Percentiles rank a stretch among this genome's conserved stretches.
Evolutionary conservation across 2,329 filamentous ascomycete genomes (phyloP).

Genomic region (Fonsecaea pedrosoi): DNA sequence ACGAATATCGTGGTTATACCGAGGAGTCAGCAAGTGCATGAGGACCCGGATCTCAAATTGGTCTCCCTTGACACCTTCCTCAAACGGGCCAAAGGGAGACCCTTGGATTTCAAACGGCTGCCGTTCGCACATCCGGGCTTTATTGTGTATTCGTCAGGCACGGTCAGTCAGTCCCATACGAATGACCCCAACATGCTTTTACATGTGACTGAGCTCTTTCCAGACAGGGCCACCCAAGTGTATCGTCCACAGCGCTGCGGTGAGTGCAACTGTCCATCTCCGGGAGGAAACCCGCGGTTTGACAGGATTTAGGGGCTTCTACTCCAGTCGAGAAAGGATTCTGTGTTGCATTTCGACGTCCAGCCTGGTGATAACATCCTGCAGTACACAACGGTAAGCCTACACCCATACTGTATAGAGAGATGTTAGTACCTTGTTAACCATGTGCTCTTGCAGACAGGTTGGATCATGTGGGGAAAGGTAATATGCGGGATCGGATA

Average conservation of each 20-base stretch:
- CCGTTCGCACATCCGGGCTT: constrained; percentile 76
- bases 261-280: not conserved
- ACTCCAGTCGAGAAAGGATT: constrained; percentile 62
- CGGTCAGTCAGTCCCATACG: constrained; percentile 43
- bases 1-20: constrained; percentile 12
- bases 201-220: no score
- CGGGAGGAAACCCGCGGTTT: not conserved
- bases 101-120: constrained; percentile 57
- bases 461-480: constrained; percentile 75
- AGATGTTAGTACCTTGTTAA: no score
- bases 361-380: constrained; percentile 52
- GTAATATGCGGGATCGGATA: constrained; percentile 64
- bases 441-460: constrained; percentile 52
- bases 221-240: constrained; percentile 80
- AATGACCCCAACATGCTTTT: no score
- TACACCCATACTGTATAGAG: no score
- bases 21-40: not conserved
- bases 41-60: not conserved
- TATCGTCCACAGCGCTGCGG: constrained; percentile 72
- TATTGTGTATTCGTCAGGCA: constrained; percentile 78
- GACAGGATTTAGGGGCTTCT: constrained; percentile 16
- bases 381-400: constrained; percentile 62
- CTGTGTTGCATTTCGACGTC: constrained; percentile 57
- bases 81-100: constrained; percentile 32
- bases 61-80: constrained; percentile 45